Conservation (phyloP, 306 rosid species). For the Vigna reflexopilosa region DNA sequence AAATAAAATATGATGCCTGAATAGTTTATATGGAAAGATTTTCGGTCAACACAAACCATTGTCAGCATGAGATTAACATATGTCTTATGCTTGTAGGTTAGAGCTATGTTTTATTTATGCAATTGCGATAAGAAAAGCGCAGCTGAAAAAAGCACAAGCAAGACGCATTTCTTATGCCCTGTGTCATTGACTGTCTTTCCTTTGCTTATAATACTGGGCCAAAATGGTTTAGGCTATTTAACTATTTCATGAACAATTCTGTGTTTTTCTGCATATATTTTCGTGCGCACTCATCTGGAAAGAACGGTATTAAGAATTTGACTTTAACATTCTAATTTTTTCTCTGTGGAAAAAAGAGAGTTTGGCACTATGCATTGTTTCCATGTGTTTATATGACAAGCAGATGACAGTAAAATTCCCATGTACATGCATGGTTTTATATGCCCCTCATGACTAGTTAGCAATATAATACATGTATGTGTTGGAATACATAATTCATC, state of each 20-base stretch:
- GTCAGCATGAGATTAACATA: background rate
- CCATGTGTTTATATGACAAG: background rate
- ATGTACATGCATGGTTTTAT: background rate
- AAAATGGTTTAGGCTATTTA: background rate
- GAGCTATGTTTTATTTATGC: background rate
- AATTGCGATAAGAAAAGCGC: background rate
- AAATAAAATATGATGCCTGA: background rate
- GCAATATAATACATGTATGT: background rate
- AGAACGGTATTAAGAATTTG: background rate
- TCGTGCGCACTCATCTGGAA: background rate
- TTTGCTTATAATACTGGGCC: background rate
- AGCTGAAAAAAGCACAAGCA: background rate
- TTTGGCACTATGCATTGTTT: conserved; percentile 10
- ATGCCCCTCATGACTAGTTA: background rate
- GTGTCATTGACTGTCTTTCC: background rate
- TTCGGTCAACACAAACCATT: background rate
- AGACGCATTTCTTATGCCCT: background rate
- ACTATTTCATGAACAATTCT: background rate
- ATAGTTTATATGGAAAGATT: background rate
- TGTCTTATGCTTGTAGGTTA: background rate
- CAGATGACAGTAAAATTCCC: background rate
- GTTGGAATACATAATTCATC: background rate
- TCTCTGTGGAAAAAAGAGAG: background rate
- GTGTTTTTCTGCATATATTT: background rate
- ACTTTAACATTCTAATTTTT: background rate